These are phyloP conservation scores for Pseudogymnoascus sp. DNA, from an alignment of 2,329 filamentous ascomycete species.

Conservation along the genomic window DNA sequence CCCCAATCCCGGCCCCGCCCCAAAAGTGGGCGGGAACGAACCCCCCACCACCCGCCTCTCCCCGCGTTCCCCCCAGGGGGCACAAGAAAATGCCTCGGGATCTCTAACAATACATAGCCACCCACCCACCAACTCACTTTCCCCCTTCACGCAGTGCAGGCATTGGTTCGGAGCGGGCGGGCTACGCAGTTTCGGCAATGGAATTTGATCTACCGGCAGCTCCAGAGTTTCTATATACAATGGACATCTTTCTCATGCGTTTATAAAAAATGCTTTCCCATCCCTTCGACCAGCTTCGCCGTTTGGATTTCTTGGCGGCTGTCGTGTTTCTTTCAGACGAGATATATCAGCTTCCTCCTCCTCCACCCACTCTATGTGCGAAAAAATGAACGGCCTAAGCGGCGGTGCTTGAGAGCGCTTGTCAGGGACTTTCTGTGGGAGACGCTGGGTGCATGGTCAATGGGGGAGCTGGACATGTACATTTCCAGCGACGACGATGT, in stretches of 20 bases:
- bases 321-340: no score
- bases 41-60: background rate
- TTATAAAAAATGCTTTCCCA: no score
- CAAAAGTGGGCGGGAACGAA: background rate
- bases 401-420: background rate
- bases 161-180: background rate
- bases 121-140: background rate
- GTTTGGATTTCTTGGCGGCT: background rate
- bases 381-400: background rate
- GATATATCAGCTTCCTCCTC: background rate
- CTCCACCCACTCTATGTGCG: background rate
- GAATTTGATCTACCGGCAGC: background rate
- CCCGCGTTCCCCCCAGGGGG: background rate
- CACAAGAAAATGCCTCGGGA: constrained; percentile 4
- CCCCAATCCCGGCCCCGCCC: background rate
- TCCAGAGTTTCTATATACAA: constrained; percentile 7
- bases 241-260: no score
- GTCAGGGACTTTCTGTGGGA: background rate
- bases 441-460: background rate
- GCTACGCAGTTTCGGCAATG: no score
- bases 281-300: background rate
- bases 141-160: background rate
- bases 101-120: background rate
- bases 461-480: background rate
- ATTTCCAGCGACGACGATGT: background rate